Percentiles rank a stretch among this genome's conserved stretches.
Conservation (phyloP, 495 filamentous ascomycete genomes). For the Penicillium longicatenatum region DNA sequence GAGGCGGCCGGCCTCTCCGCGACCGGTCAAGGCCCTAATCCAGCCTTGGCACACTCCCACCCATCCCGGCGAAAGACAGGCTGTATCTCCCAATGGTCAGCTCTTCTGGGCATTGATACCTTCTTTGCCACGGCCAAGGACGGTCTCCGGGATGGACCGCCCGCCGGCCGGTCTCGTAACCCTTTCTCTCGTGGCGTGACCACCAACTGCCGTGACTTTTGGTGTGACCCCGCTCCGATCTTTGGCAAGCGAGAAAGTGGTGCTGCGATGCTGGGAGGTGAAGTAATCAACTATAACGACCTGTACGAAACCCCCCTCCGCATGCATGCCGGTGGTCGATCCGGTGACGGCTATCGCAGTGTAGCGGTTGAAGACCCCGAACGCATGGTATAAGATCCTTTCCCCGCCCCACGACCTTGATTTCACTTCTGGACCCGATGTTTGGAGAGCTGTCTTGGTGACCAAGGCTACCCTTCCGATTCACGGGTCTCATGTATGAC, state of each 20-base stretch:
- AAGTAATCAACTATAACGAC: constrained; percentile 78
- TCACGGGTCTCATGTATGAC: constrained; percentile 15
- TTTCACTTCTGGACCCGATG: neutral
- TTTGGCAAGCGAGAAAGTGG: constrained; percentile 76
- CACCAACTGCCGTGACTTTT: constrained; percentile 94
- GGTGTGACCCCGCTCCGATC: constrained; percentile 83
- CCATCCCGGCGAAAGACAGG: constrained; percentile 53
- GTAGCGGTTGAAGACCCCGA: constrained; percentile 44
- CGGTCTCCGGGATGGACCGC: constrained; percentile 57
- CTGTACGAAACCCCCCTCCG: constrained; percentile 83
- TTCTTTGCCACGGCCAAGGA: constrained; percentile 82
- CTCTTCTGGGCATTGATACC: constrained; percentile 84
- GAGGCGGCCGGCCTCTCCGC: constrained; percentile 69
- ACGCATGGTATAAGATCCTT: constrained; percentile 24
- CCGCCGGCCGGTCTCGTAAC: constrained; percentile 60
- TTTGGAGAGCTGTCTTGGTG: constrained; percentile 15
- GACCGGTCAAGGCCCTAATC: constrained; percentile 54
- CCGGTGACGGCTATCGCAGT: constrained; percentile 39
- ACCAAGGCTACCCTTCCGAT: constrained; percentile 8
- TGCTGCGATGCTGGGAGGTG: constrained; percentile 73
- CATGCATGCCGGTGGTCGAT: constrained; percentile 49
- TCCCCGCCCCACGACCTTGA: neutral
- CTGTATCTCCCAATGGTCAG: constrained; percentile 76
- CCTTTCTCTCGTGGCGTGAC: constrained; percentile 81
- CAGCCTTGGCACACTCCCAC: constrained; percentile 41